These are phyloP conservation scores for Golubevia pallescens DNA, from an alignment of 1,284 basidiomycete genomes.

Conservation along the genomic window DNA sequence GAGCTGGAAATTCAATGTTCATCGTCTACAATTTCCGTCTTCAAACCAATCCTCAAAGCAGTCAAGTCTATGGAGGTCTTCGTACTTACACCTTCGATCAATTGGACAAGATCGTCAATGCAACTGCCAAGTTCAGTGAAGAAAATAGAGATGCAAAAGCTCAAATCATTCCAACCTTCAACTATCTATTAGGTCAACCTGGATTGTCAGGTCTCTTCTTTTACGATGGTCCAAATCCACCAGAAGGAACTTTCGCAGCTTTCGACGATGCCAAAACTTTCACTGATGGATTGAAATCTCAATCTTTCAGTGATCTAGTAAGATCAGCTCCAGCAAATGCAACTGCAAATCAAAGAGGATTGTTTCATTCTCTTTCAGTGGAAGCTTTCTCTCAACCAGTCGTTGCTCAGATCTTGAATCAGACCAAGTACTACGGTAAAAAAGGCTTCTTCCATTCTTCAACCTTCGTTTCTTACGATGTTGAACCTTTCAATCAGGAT, in stretches of 20 bases:
- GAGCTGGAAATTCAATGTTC: constrained; percentile 40
- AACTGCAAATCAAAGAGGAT: constrained; percentile 21
- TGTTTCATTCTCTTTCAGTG: constrained; percentile 33
- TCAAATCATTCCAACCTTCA: constrained; percentile 37
- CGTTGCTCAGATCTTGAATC: constrained; percentile 28
- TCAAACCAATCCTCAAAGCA: constrained; percentile 27
- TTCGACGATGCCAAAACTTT: constrained; percentile 14
- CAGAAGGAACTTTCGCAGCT: constrained; percentile 14
- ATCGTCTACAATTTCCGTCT: constrained; percentile 35
- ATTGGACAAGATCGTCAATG: constrained; percentile 23
- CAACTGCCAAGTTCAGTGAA: constrained; percentile 25
- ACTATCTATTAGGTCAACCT: constrained; percentile 25
- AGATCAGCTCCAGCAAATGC: constrained; percentile 22
- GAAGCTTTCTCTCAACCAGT: constrained; percentile 26
- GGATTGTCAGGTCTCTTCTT: constrained; percentile 23
- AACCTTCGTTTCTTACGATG: constrained; percentile 37
- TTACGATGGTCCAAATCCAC: constrained; percentile 26
- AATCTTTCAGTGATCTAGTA: constrained; percentile 21
- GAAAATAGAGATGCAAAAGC: constrained; percentile 43
- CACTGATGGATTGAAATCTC: constrained; percentile 32
- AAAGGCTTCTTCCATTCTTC: constrained; percentile 20
- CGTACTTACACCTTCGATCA: constrained; percentile 33
- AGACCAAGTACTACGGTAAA: constrained; percentile 24
- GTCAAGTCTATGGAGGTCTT: constrained; percentile 35
- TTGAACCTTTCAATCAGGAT: constrained; percentile 32